phyloP scores from a whole-genome alignment of 805 yeast species.

The Naumovozyma castellii region DNA sequence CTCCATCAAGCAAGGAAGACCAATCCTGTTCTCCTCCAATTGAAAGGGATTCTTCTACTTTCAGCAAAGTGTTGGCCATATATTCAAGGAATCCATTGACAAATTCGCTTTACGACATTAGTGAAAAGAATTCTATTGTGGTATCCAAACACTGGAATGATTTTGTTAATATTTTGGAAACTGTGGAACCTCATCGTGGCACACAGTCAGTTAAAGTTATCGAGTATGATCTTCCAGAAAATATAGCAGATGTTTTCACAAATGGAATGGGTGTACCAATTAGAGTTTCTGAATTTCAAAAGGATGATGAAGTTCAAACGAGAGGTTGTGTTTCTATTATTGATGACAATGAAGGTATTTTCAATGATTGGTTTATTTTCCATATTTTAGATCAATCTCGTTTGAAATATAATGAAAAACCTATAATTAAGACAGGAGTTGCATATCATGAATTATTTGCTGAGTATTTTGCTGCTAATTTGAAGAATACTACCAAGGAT shows the following conservation, averaged over 20 bases:
- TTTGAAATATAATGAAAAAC: conserved; percentile 16
- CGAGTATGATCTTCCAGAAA: conserved; percentile 14
- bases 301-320: conserved; percentile 25
- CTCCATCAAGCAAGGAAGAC: neutral
- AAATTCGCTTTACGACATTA: conserved; percentile 17
- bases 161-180: conserved; percentile 8
- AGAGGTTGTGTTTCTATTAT: conserved; percentile 33
- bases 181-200: conserved; percentile 5
- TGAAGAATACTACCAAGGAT: conserved; percentile 38
- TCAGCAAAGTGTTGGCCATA: conserved; percentile 32
- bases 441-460: conserved; percentile 29
- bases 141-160: conserved; percentile 25
- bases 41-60: conserved; percentile 27
- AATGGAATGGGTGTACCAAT: conserved; percentile 15
- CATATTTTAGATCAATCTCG: conserved; percentile 32
- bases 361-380: conserved; percentile 32
- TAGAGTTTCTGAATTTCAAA: conserved; percentile 28
- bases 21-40: neutral
- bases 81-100: conserved; percentile 27
- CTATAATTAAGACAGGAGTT: conserved; percentile 6
- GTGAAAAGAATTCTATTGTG: conserved; percentile 28
- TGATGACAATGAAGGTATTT: conserved; percentile 22
- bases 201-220: conserved; percentile 7
- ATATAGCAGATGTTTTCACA: conserved; percentile 14
- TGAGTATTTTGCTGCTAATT: conserved; percentile 35